Evolutionary conservation across 1,284 basidiomycete genomes (phyloP), one percentile per base, ranked within the genome.

Genomic region (Irpex sp.): DNA sequence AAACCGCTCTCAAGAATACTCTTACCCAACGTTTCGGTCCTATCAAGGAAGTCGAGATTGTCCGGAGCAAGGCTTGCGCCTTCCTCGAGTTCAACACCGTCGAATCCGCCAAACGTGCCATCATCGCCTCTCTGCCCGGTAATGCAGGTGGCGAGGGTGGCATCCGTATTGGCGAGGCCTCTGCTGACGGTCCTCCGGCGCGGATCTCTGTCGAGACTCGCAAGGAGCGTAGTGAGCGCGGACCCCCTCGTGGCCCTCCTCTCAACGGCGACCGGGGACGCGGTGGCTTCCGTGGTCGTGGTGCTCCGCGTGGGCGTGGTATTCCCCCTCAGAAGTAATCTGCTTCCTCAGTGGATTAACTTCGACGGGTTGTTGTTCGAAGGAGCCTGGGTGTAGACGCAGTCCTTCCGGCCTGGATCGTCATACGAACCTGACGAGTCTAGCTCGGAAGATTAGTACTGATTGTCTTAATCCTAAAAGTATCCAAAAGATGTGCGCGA

Each of bases 51-150:
- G 78, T 95, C 57, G 95, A 98, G 76, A 89, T 98, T 69, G 90
- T 97, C 58, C 90, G 92, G 67, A 73, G 72, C 74, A 97, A 95
- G 77, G 94, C 93, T 0, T 98, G 96, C 73, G 97, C 96, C 0
- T 98, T 98, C 83, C 84, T 96, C 71, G 96, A 98, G 76, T 99
- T 97, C 78, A 77, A 76, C 44, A 81, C 80, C 6, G 77, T 96
- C 65, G 95, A 97, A 3, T 80, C 86, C 31, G 97, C 97, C 13
- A 85, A 88, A 68, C 87, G 89, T 63, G 97, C 97, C 2, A 96
- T 98, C 70, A 78, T 85, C 26, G 84, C 89, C 3, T 92, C 88
- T 48, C 76, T 96, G 58, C 82, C 85, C 1, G 72, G 77, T 40
- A 68, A 74, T 52, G 85, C 88, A 66, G 94, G 94, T 64, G 95